These are phyloP conservation scores for Craterostigma plantagineum DNA, from an alignment of 257 asterid genomes.

Conservation along the genomic window DNA sequence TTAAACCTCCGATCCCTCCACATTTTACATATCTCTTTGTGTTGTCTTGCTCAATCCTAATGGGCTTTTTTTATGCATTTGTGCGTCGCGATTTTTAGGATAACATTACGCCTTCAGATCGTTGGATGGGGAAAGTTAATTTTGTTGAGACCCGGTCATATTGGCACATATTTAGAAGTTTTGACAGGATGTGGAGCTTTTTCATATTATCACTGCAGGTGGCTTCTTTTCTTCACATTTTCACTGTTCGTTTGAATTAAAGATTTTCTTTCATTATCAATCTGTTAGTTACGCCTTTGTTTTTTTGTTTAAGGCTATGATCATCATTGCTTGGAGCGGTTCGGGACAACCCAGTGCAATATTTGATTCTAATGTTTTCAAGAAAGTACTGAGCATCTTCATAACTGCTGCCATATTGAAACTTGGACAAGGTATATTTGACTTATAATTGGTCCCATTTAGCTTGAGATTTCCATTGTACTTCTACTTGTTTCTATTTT, in stretches of 20 bases:
- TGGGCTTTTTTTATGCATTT: too few species aligned
- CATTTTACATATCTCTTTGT: not conserved
- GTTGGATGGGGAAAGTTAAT: slow-evolving; percentile 73
- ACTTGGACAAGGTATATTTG: slow-evolving; percentile 49
- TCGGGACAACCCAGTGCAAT: slow-evolving; percentile 34
- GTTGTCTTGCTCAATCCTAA: too few species aligned
- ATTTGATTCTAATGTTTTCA: slow-evolving; percentile 32
- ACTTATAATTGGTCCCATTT: not conserved
- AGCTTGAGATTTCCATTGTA: too few species aligned
- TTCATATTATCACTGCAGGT: slow-evolving; percentile 45
- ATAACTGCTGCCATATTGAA: slow-evolving; percentile 68
- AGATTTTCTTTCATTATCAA: slow-evolving; percentile 10
- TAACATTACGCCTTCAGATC: slow-evolving; percentile 26
- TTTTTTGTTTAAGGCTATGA: slow-evolving; percentile 32
- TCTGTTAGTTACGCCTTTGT: slow-evolving; percentile 2
- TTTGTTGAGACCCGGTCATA: slow-evolving; percentile 52
- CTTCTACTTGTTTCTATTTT: too few species aligned
- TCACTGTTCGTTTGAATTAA: slow-evolving; percentile 4
- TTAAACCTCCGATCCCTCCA: not conserved
- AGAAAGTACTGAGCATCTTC: slow-evolving; percentile 54
- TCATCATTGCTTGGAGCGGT: slow-evolving; percentile 51
- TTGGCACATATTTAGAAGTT: slow-evolving; percentile 66
- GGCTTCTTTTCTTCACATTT: slow-evolving; percentile 3
- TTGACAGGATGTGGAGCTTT: slow-evolving; percentile 59
- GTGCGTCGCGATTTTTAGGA: slow-evolving; percentile 20